Percentiles rank a stretch among this genome's conserved stretches.
phyloP scores from a whole-genome alignment of 2,329 filamentous ascomycete species.

The Claviceps sp. region DNA sequence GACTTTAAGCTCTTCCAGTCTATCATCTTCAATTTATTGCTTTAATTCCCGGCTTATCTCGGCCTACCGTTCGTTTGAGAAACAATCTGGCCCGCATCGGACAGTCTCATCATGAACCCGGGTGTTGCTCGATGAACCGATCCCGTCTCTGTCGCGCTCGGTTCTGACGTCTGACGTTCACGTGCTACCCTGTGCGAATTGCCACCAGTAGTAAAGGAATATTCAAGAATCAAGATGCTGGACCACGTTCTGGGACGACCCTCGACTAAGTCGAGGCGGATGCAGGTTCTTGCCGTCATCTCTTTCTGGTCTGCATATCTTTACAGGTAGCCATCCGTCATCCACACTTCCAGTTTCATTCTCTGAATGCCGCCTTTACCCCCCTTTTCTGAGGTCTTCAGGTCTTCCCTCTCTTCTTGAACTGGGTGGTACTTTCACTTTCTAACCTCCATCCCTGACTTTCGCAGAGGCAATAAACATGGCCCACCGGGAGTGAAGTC shows the following conservation, averaged over 20 bases:
- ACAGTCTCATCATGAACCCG: background rate
- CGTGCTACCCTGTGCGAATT: background rate
- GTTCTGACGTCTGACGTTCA: background rate
- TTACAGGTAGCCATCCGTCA: constrained; percentile 39
- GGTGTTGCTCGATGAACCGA: background rate
- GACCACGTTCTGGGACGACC: constrained; percentile 89
- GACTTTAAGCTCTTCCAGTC: no score
- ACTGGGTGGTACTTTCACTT: background rate
- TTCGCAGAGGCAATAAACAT: constrained; percentile 63
- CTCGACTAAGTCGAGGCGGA: constrained; percentile 79
- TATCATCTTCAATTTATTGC: no score
- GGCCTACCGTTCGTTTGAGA: background rate
- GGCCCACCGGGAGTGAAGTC: constrained; percentile 65
- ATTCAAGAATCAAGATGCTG: constrained; percentile 32
- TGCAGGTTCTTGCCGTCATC: constrained; percentile 83
- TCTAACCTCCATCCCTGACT: background rate
- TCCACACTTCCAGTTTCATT: background rate
- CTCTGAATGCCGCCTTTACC: background rate
- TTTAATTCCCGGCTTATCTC: background rate
- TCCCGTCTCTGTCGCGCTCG: background rate
- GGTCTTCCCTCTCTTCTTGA: background rate
- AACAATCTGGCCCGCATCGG: background rate
- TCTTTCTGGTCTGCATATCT: constrained; percentile 86
- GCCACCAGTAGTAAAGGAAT: background rate
- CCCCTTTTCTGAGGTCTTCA: background rate